Percentiles rank a stretch among this genome's conserved stretches.
Conservation (phyloP, 495 filamentous ascomycete genomes). For the Neurospora sp. region DNA sequence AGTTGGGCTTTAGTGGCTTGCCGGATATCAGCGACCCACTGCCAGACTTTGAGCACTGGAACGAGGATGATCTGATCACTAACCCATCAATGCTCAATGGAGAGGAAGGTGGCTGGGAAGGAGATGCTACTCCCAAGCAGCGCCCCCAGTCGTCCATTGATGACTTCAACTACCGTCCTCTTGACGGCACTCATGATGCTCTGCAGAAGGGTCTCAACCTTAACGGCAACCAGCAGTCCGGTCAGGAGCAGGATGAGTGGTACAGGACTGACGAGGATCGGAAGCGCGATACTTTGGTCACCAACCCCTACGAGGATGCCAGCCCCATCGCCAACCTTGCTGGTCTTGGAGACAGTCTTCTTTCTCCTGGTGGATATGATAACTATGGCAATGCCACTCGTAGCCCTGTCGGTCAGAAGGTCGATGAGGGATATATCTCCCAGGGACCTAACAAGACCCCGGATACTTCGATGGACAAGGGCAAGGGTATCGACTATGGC, state of each 20-base stretch:
- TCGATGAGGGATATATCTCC: constrained; percentile 87
- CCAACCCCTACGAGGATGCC: constrained; percentile 48
- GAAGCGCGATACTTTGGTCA: constrained; percentile 47
- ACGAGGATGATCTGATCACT: constrained; percentile 44
- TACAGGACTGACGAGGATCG: constrained; percentile 43
- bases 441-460: constrained; percentile 66
- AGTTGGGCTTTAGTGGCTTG: constrained; percentile 53
- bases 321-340: constrained; percentile 43
- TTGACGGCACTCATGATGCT: constrained; percentile 10
- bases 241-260: constrained; percentile 45
- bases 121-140: constrained; percentile 31
- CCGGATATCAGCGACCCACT: constrained; percentile 52
- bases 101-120: constrained; percentile 22
- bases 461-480: constrained; percentile 35
- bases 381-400: constrained; percentile 29
- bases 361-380: constrained; percentile 27
- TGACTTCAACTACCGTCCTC: constrained; percentile 22
- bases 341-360: constrained; percentile 37
- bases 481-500: constrained; percentile 49
- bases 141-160: constrained; percentile 24
- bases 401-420: constrained; percentile 35
- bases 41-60: constrained; percentile 55
- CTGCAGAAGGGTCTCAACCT: constrained; percentile 19
- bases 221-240: constrained; percentile 35
- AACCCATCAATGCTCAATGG: constrained; percentile 33